phyloP scores from a whole-genome alignment of 495 filamentous ascomycete genomes.

The Hypoxylon fragiforme region DNA sequence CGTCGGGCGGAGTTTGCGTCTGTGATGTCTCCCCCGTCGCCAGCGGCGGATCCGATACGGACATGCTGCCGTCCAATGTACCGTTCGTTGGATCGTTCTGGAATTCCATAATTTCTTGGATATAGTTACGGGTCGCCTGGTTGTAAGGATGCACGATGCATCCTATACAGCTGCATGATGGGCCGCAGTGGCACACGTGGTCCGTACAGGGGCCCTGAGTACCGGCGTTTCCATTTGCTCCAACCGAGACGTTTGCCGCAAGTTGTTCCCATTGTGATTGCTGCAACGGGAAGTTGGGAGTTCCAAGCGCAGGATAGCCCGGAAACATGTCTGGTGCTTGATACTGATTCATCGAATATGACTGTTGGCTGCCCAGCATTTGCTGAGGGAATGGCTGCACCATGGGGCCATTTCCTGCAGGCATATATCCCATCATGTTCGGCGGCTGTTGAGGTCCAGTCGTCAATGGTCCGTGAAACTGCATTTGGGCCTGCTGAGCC shows the following conservation, averaged over 20 bases:
- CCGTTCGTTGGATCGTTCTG: constrained; percentile 17
- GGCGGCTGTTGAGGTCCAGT: constrained; percentile 4
- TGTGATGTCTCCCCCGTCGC: constrained; percentile 22
- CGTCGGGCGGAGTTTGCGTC: constrained; percentile 45
- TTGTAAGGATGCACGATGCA: constrained; percentile 76
- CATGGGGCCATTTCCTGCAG: constrained; percentile 13
- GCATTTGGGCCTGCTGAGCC: constrained; percentile 10
- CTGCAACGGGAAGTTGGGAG: constrained; percentile 46
- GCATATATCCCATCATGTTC: constrained; percentile 13
- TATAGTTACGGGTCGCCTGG: constrained; percentile 65
- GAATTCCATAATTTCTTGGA: constrained; percentile 44
- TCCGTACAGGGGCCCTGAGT: constrained; percentile 26
- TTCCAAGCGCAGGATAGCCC: constrained; percentile 45
- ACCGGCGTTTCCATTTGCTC: constrained; percentile 11
- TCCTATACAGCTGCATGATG: constrained; percentile 68
- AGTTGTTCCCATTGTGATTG: constrained; percentile 45
- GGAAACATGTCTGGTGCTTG: constrained; percentile 31
- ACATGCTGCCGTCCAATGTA: constrained; percentile 7
- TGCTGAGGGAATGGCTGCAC: constrained; percentile 1
- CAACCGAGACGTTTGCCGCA: constrained; percentile 22
- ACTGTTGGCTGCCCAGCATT: constrained; percentile 7
- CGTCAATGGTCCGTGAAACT: constrained; percentile 12
- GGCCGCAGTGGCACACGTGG: constrained; percentile 66
- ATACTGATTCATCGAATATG: constrained; percentile 18
- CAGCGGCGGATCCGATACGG: constrained; percentile 13